Percentiles rank a stretch among this genome's conserved stretches.
Conservation (phyloP, 2,329 filamentous ascomycete species). For the Tolypocladium album region DNA sequence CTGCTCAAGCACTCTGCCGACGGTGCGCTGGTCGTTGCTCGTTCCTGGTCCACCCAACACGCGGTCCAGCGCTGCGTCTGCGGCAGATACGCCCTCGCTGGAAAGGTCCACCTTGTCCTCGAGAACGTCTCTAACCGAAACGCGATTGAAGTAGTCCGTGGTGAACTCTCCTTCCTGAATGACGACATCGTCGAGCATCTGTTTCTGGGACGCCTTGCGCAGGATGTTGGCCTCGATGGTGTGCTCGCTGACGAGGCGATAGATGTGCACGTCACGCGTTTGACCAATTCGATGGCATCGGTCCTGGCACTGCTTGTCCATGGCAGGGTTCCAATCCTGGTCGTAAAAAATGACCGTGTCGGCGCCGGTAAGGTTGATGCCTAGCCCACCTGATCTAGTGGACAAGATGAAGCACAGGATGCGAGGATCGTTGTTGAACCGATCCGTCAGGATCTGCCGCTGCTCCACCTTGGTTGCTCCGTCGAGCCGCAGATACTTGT, state of each 20-base stretch:
- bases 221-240: conserved; percentile 98
- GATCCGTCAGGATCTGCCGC: conserved; percentile 86
- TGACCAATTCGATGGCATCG: conserved; percentile 95
- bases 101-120: conserved; percentile 43
- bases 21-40: conserved; percentile 48
- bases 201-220: conserved; percentile 92
- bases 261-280: conserved; percentile 95
- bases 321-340: conserved; percentile 97
- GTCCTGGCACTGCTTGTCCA: conserved; percentile 99
- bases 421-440: conserved; percentile 89
- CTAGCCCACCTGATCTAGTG: conserved; percentile 84
- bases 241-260: conserved; percentile 83
- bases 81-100: conserved; percentile 51
- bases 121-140: conserved; percentile 61
- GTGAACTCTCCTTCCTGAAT: conserved; percentile 98
- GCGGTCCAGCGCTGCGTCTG: conserved; percentile 74
- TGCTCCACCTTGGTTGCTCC: conserved; percentile 96
- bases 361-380: conserved; percentile 92
- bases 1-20: conserved; percentile 68
- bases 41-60: conserved; percentile 61
- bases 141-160: conserved; percentile 85
- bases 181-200: conserved; percentile 94
- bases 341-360: conserved; percentile 99
- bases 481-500: conserved; percentile 92
- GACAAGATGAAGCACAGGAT: conserved; percentile 95